Conservation (phyloP, 352 stramenopile genomes). For the Phytophthora europaea region DNA sequence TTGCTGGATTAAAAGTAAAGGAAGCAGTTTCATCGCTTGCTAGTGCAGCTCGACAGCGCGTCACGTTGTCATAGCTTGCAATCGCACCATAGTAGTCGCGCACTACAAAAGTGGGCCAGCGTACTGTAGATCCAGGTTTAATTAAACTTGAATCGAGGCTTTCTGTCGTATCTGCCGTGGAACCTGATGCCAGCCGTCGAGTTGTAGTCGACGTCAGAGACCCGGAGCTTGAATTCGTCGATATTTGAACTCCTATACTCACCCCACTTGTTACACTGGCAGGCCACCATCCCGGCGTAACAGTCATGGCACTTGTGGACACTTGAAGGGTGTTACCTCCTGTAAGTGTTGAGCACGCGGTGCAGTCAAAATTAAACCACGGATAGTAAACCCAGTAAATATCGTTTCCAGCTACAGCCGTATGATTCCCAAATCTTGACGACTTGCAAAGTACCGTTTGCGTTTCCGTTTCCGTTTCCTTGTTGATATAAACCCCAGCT, state of each 20-base stretch:
- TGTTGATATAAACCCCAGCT: conserved; percentile 65
- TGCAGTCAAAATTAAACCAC: conserved; percentile 52
- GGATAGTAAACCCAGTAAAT: conserved; percentile 73
- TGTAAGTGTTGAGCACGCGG: conserved; percentile 32
- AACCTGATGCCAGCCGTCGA: conserved; percentile 13
- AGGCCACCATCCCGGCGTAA: conserved; percentile 70
- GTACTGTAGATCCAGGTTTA: conserved; percentile 23
- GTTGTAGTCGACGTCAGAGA: neutral
- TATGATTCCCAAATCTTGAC: conserved; percentile 46
- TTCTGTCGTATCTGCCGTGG: neutral
- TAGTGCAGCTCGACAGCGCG: conserved; percentile 34
- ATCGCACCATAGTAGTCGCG: conserved; percentile 69
- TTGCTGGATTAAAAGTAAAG: conserved; percentile 60
- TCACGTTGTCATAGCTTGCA: conserved; percentile 59
- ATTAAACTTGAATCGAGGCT: conserved; percentile 17
- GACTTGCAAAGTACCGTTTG: conserved; percentile 18
- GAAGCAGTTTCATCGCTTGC: conserved; percentile 32
- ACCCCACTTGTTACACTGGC: conserved; percentile 69
- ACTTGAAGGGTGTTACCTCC: conserved; percentile 11
- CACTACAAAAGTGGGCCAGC: conserved; percentile 75
- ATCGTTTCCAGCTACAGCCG: conserved; percentile 49
- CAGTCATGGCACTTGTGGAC: conserved; percentile 51
- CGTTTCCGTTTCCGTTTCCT: conserved; percentile 18
- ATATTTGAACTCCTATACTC: conserved; percentile 42
- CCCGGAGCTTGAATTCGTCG: conserved; percentile 6